A percentile compares a stretch with the other conserved stretches of the same genome.
These are phyloP conservation scores for Trichoderma afroharzianum DNA, from an alignment of 2,329 filamentous ascomycete species.

Conservation along the genomic window DNA sequence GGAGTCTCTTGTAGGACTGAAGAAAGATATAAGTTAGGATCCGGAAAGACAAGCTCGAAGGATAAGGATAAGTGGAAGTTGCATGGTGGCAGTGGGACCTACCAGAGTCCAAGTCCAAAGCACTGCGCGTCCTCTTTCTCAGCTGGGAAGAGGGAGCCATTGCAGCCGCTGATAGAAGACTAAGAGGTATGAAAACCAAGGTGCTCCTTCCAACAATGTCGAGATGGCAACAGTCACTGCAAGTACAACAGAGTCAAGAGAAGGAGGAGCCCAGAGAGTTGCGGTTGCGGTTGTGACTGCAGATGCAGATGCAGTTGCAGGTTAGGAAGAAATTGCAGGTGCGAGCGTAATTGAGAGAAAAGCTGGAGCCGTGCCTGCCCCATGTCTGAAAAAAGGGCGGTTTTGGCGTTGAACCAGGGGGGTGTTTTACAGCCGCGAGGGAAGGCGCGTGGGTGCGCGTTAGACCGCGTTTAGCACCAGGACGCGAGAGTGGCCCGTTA, in stretches of 20 bases:
- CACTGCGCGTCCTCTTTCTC: constrained; percentile 35
- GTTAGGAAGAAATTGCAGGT: constrained; percentile 5
- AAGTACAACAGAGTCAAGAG: not conserved
- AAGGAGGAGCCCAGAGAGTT: not conserved
- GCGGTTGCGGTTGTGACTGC: not conserved
- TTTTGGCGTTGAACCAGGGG: constrained; percentile 15
- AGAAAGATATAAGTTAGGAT: not conserved
- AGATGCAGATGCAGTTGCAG: not conserved
- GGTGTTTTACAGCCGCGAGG: not conserved
- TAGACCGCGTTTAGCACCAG: constrained; percentile 7
- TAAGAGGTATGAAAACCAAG: constrained; percentile 5
- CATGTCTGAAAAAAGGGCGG: constrained; percentile 4
- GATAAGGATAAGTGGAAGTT: not conserved
- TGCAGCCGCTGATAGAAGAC: not conserved
- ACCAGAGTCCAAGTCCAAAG: constrained; percentile 30
- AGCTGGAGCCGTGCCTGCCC: constrained; percentile 1
- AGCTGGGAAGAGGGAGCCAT: constrained; percentile 32
- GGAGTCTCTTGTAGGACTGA: constrained; percentile 32
- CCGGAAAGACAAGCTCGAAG: not conserved
- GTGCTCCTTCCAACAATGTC: constrained; percentile 21
- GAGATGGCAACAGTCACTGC: not conserved
- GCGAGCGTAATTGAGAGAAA: constrained; percentile 13
- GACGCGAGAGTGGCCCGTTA: not conserved
- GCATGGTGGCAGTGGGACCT: constrained; percentile 20
- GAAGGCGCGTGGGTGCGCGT: constrained; percentile 20